Evolutionary conservation across 768 basidiomycete species (phyloP).

Genomic region (Clitopilus hobsonii): DNA sequence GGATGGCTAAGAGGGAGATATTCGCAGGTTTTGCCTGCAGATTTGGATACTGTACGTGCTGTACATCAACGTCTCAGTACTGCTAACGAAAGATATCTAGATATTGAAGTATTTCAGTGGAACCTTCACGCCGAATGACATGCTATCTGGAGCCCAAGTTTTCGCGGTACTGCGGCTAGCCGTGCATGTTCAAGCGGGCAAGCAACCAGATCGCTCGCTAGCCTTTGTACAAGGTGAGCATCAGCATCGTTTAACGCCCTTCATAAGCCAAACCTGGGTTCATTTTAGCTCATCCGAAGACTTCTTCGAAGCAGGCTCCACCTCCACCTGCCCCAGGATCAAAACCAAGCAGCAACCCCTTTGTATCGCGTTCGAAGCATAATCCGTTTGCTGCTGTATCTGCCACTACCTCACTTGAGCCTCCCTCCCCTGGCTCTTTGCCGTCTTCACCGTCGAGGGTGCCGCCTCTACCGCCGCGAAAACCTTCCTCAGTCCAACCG

Average conservation of each 20-base stretch:
- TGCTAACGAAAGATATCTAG: conserved; percentile 25
- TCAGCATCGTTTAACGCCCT: neutral
- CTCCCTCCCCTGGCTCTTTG: neutral
- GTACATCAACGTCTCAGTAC: no score
- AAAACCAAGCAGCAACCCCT: conserved; percentile 11
- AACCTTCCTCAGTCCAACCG: conserved; percentile 20
- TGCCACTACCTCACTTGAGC: neutral
- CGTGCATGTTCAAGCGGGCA: conserved; percentile 56
- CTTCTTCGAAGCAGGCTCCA: conserved; percentile 6
- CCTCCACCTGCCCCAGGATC: neutral
- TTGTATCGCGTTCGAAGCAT: conserved; percentile 18
- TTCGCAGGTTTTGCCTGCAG: conserved; percentile 40
- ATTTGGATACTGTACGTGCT: conserved; percentile 51
- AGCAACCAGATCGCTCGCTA: conserved; percentile 56
- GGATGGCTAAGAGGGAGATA: conserved; percentile 78
- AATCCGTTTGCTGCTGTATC: conserved; percentile 35
- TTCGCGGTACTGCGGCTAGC: conserved; percentile 71
- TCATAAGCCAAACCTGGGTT: neutral
- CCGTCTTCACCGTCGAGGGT: conserved; percentile 15
- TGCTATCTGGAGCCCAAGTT: conserved; percentile 65
- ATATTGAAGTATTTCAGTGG: conserved; percentile 65
- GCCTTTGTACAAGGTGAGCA: conserved; percentile 73
- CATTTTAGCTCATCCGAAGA: conserved; percentile 5
- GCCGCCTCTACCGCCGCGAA: conserved; percentile 52
- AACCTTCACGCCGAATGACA: conserved; percentile 44